A percentile compares a stretch with the other conserved stretches of the same genome.
Evolutionary conservation across 2,329 filamentous ascomycete genomes (phyloP).

Genomic region (Talaromyces marneffei): DNA sequence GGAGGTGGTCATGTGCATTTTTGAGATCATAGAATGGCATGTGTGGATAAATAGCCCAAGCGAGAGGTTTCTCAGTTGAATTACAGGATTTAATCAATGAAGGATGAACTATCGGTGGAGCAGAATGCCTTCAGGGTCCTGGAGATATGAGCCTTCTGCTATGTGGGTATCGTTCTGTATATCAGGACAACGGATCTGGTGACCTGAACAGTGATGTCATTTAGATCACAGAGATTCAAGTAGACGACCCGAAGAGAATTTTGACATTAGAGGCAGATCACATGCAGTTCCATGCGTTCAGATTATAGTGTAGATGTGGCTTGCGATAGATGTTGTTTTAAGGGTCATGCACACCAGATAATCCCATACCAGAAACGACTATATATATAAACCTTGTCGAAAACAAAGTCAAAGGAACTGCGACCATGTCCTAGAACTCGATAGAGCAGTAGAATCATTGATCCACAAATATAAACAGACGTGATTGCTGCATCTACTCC

Average conservation of each 20-base stretch:
- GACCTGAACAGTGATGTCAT: background rate
- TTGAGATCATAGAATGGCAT: background rate
- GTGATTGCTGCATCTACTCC: conserved; percentile 5
- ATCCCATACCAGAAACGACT: background rate
- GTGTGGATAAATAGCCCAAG: background rate
- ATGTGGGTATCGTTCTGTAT: background rate
- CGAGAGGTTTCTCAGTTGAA: background rate
- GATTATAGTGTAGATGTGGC: background rate
- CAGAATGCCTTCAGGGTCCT: background rate
- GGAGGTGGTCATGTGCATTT: conserved; percentile 25
- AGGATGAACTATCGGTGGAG: background rate
- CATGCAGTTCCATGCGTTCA: background rate
- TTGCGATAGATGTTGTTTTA: background rate
- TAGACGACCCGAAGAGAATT: background rate
- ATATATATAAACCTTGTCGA: background rate
- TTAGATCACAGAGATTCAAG: background rate
- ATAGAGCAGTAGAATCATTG: background rate
- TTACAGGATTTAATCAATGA: background rate
- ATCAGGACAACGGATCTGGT: background rate
- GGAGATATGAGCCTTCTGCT: background rate
- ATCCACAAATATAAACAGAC: background rate
- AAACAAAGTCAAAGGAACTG: background rate
- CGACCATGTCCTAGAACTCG: background rate
- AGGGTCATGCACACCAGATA: background rate
- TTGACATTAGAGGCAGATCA: background rate